Percentiles rank a stretch among this genome's conserved stretches.
Conservation (phyloP, 2,329 filamentous ascomycete genomes). For the Fusarium tjaetaba region DNA sequence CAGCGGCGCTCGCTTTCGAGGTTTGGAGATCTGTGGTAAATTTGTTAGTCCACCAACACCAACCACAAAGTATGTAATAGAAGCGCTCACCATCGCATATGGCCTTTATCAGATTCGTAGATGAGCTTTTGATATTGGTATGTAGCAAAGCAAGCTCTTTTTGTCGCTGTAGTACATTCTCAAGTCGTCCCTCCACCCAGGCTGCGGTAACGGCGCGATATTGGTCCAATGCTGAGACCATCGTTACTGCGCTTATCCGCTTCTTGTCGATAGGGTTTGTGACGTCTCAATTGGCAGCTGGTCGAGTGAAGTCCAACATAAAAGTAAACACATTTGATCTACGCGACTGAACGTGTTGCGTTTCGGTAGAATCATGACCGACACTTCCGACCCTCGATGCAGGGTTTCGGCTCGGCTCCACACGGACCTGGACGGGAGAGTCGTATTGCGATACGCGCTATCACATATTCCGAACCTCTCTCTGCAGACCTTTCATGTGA, state of each 20-base stretch:
- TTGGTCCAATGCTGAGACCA: slow-evolving; percentile 56
- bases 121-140: neutral
- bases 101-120: neutral
- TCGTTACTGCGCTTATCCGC: slow-evolving; percentile 47
- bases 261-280: too few relatives aligned
- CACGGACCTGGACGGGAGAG: too few relatives aligned
- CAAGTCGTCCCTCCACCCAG: neutral
- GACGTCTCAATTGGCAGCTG: too few relatives aligned
- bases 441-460: rapidly evolving
- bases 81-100: neutral
- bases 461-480: neutral
- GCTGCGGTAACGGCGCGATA: neutral
- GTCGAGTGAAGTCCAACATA: rapidly evolving
- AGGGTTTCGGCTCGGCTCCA: slow-evolving; percentile 1
- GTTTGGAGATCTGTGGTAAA: neutral
- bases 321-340: neutral
- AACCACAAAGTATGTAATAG: too few relatives aligned
- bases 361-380: neutral
- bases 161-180: slow-evolving; percentile 5
- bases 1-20: neutral
- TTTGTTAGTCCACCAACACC: neutral
- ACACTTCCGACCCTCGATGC: neutral
- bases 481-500: too few relatives aligned
- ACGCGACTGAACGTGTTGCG: neutral
- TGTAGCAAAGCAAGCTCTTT: slow-evolving; percentile 3